Conservation (phyloP, 306 rosid genomes). For the Phaseolus lunatus region DNA sequence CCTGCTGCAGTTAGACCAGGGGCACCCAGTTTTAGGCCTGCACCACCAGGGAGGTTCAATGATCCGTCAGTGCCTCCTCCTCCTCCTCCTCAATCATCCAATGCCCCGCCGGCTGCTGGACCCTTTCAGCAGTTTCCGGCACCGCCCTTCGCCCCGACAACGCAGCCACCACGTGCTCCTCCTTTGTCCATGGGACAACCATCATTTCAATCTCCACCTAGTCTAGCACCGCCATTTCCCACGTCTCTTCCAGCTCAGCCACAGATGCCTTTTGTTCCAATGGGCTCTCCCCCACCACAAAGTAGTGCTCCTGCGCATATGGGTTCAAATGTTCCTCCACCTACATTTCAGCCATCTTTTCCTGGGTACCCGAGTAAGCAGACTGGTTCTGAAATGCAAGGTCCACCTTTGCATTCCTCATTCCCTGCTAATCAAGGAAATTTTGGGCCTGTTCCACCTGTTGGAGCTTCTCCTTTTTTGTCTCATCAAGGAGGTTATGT, state of each 20-base stretch:
- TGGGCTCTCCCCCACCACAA: slow-evolving; percentile 75
- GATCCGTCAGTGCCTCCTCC: slow-evolving; percentile 89
- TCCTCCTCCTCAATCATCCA: slow-evolving; percentile 63
- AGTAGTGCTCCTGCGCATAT: slow-evolving; percentile 51
- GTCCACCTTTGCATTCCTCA: slow-evolving; percentile 64
- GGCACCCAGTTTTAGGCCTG: slow-evolving; percentile 67
- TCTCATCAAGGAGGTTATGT: slow-evolving; percentile 75
- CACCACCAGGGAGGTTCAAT: slow-evolving; percentile 65
- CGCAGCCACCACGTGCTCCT: slow-evolving; percentile 52
- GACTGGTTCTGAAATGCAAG: slow-evolving; percentile 62
- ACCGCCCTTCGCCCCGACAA: slow-evolving; percentile 60
- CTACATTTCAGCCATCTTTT: slow-evolving; percentile 64
- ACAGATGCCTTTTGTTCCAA: slow-evolving; percentile 65
- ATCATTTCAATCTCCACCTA: slow-evolving; percentile 53
- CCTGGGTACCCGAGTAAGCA: slow-evolving; percentile 75
- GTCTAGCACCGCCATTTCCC: slow-evolving; percentile 60
- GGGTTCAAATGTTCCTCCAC: slow-evolving; percentile 55
- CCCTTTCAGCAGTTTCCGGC: slow-evolving; percentile 67
- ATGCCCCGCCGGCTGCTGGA: slow-evolving; percentile 56
- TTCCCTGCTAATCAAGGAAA: slow-evolving; percentile 64
- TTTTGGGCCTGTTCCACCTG: slow-evolving; percentile 57
- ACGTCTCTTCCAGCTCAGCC: slow-evolving; percentile 57
- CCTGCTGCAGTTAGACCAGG: slow-evolving; percentile 59
- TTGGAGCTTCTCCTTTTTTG: slow-evolving; percentile 59
- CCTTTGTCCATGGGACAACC: slow-evolving; percentile 59